These are phyloP conservation scores for Achaetomiella virescens DNA, from an alignment of 495 filamentous ascomycete species.

Conservation along the genomic window DNA sequence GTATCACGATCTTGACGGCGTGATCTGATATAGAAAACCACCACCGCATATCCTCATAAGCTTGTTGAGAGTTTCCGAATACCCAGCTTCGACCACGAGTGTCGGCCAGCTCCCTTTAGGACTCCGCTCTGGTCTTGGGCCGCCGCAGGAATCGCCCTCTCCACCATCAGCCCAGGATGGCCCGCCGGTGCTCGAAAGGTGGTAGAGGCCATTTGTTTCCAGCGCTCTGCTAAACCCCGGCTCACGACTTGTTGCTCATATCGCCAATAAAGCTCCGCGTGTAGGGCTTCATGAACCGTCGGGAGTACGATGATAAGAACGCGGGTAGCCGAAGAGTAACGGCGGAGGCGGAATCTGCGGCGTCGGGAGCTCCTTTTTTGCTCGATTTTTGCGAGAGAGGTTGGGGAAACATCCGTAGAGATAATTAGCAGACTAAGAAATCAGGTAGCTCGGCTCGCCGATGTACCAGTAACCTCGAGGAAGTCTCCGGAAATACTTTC, in stretches of 20 bases:
- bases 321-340: conserved; percentile 9
- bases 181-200: conserved; percentile 8
- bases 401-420: conserved; percentile 4
- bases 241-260: conserved; percentile 10
- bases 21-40: conserved; percentile 30
- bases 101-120: conserved; percentile 25
- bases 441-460: not conserved
- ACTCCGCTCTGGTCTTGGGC: conserved; percentile 11
- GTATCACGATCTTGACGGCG: conserved; percentile 26
- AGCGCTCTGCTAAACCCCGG: not conserved
- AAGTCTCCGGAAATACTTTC: not conserved
- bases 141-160: conserved; percentile 22
- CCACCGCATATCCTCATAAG: conserved; percentile 24
- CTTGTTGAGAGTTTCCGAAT: conserved; percentile 19
- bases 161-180: conserved; percentile 14
- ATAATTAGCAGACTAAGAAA: not conserved
- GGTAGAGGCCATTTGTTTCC: conserved; percentile 4
- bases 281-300: conserved; percentile 21
- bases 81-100: conserved; percentile 30
- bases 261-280: conserved; percentile 4
- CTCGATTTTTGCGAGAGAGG: conserved; percentile 8
- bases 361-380: conserved; percentile 10
- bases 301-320: conserved; percentile 19
- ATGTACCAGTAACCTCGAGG: not conserved
- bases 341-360: conserved; percentile 18